Conservation (phyloP, 805 yeast genomes). For the Metschnikowia baotianmanensis region DNA sequence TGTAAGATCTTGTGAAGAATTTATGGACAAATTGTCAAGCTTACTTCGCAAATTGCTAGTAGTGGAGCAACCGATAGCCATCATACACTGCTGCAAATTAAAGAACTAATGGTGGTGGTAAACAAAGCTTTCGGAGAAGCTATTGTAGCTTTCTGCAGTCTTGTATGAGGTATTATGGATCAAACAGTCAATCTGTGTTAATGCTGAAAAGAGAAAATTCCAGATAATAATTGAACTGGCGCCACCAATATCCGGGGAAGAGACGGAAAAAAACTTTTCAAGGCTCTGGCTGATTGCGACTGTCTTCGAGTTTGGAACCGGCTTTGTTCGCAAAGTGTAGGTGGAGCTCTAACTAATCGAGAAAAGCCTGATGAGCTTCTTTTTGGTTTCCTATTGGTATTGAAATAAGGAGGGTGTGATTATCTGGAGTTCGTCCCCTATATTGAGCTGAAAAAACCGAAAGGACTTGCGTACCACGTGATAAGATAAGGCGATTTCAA, state of each 20-base stretch:
- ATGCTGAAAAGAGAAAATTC: not conserved
- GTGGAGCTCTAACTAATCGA: not conserved
- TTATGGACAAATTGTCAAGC: slow-evolving; percentile 18
- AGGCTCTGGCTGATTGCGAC: slow-evolving; percentile 2
- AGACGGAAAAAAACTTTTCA: slow-evolving; percentile 2
- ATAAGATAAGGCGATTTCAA: slow-evolving; percentile 14
- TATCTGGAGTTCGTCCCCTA: no score
- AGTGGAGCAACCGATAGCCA: slow-evolving; percentile 12
- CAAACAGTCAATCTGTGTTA: no score
- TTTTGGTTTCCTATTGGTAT: slow-evolving; percentile 3
- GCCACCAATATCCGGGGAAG: slow-evolving; percentile 7
- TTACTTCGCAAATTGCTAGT: slow-evolving; percentile 18
- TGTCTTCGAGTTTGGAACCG: no score
- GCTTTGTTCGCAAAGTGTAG: not conserved
- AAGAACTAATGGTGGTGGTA: not conserved
- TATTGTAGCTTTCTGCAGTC: no score
- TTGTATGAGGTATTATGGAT: no score
- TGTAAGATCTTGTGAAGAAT: slow-evolving; percentile 6
- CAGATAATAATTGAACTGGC: not conserved
- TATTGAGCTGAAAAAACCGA: no score
- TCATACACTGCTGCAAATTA: slow-evolving; percentile 2
- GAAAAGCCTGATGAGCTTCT: not conserved
- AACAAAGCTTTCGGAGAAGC: not conserved
- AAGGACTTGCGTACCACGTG: slow-evolving; percentile 18
- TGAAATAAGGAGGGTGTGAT: slow-evolving; percentile 1